Conservation (phyloP, 2,329 filamentous ascomycete species). For the Colletotrichum camelliae region DNA sequence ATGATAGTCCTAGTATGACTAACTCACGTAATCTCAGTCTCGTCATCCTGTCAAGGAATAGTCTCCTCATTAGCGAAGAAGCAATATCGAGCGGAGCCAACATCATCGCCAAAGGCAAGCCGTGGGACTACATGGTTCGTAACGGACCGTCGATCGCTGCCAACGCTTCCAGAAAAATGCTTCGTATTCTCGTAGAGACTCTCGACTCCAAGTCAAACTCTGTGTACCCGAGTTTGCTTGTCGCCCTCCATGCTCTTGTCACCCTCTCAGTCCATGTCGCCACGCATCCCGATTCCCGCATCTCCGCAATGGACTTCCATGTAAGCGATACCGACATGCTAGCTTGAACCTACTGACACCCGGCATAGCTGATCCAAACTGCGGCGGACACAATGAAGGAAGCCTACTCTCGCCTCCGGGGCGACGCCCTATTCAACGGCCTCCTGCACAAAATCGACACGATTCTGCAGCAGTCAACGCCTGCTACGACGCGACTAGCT, state of each 20-base stretch:
- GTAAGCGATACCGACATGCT: neutral
- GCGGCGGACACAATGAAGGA: conserved; percentile 1
- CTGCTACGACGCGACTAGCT: neutral
- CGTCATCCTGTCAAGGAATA: conserved; percentile 2
- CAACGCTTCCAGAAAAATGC: neutral
- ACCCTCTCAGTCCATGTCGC: neutral
- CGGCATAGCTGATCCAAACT: neutral
- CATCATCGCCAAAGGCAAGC: conserved; percentile 7
- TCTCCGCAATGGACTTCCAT: conserved; percentile 14
- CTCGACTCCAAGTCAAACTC: conserved; percentile 4
- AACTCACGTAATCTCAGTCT: neutral
- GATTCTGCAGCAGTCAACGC: neutral
- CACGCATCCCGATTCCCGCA: conserved; percentile 4
- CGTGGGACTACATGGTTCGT: conserved; percentile 10
- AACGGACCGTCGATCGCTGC: conserved; percentile 12
- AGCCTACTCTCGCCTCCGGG: neutral
- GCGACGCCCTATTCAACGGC: neutral
- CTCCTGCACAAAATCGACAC: conserved; percentile 6
- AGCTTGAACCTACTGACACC: neutral
- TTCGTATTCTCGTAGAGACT: conserved; percentile 1
- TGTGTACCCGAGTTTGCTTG: neutral
- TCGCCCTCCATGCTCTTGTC: neutral
- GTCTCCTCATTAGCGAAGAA: conserved; percentile 14
- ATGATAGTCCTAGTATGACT: neutral
- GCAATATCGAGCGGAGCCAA: neutral